A percentile compares a stretch with the other conserved stretches of the same genome.
phyloP scores from a whole-genome alignment of 2,329 filamentous ascomycete species.

The Ceratocystis destructans region DNA sequence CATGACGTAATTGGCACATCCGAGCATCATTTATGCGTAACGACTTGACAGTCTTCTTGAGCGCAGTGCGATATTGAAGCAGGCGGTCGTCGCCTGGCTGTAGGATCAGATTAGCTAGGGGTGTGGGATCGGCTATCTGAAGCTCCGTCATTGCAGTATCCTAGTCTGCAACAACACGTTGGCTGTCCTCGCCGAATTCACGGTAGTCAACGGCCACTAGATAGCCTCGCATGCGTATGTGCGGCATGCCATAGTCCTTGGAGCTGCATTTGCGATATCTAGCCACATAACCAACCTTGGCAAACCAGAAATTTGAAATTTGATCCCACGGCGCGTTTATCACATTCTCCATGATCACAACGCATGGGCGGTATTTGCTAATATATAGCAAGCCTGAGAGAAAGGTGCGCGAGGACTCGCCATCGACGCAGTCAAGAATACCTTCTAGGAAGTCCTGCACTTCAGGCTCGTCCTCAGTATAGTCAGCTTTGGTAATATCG shows the following conservation, averaged over 20 bases:
- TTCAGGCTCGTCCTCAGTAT: neutral
- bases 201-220: slow-evolving; percentile 40
- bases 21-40: slow-evolving; percentile 35
- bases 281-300: slow-evolving; percentile 42
- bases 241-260: slow-evolving; percentile 60
- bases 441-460: slow-evolving; percentile 35
- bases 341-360: slow-evolving; percentile 65
- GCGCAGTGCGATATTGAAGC: slow-evolving; percentile 36
- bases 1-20: slow-evolving; percentile 46
- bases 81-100: slow-evolving; percentile 41
- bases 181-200: slow-evolving; percentile 23
- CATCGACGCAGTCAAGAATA: slow-evolving; percentile 38
- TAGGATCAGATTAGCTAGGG: slow-evolving; percentile 48
- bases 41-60: slow-evolving; percentile 26
- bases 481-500: slow-evolving; percentile 30
- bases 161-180: slow-evolving; percentile 31
- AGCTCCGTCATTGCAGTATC: slow-evolving; percentile 26
- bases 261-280: slow-evolving; percentile 43
- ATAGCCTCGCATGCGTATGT: slow-evolving; percentile 50
- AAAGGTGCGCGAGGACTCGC: slow-evolving; percentile 55
- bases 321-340: slow-evolving; percentile 43
- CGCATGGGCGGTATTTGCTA: slow-evolving; percentile 39
- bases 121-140: slow-evolving; percentile 44
- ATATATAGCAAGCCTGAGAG: slow-evolving; percentile 46
- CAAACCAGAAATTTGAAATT: slow-evolving; percentile 31